phyloP scores from a whole-genome alignment of 768 basidiomycete species.

The Psilocybe sp. region DNA sequence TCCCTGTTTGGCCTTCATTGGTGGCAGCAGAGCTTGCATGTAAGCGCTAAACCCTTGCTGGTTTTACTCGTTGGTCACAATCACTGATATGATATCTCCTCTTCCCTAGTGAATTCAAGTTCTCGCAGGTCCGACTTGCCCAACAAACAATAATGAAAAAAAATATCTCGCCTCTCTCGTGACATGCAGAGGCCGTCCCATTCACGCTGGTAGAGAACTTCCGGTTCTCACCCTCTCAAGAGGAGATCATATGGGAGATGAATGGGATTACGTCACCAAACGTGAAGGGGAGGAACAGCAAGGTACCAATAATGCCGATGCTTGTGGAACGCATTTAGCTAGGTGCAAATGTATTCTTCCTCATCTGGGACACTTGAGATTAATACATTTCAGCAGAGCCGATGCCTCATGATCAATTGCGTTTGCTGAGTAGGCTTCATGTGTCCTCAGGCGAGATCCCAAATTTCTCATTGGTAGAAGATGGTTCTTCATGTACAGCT shows the following conservation, averaged over 20 bases:
- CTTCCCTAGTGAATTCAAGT: constrained; percentile 17
- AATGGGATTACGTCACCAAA: constrained; percentile 8
- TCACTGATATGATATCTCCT: no score
- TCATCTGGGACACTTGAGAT: no score
- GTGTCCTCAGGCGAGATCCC: no score
- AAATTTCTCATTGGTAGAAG: no score
- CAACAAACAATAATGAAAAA: no score
- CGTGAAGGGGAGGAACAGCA: not conserved
- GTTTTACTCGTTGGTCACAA: not conserved
- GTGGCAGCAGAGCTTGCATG: constrained; percentile 44
- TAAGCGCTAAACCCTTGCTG: constrained; percentile 26
- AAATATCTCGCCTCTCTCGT: not conserved
- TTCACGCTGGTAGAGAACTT: constrained; percentile 6
- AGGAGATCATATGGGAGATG: constrained; percentile 11
- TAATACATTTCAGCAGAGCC: not conserved
- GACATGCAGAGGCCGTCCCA: constrained; percentile 4
- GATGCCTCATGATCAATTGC: not conserved
- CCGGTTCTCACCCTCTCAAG: constrained; percentile 5
- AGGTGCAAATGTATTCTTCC: not conserved
- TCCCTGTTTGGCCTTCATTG: constrained; percentile 21
- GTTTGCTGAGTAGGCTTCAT: no score
- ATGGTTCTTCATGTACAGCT: no score
- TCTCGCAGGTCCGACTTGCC: no score
- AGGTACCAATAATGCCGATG: constrained; percentile 1
- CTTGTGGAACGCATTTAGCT: constrained; percentile 1